phyloP scores from a whole-genome alignment of 176 grass and related monocot species.

The Musa beccarii region DNA sequence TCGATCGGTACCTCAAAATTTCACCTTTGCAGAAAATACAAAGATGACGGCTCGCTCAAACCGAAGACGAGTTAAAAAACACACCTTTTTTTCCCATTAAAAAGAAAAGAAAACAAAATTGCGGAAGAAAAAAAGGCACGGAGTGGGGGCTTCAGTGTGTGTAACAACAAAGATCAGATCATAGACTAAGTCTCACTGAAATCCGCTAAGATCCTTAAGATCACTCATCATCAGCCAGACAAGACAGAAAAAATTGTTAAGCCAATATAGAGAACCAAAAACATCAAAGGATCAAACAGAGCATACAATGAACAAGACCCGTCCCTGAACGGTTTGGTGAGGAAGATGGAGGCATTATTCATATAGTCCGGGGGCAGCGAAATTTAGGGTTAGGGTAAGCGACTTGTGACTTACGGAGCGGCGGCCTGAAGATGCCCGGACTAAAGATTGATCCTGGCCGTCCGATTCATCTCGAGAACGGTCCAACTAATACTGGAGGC shows the following conservation, averaged over 20 bases:
- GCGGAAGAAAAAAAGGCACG: neutral
- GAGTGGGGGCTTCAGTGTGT: slow-evolving; percentile 1
- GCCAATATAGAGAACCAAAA: neutral
- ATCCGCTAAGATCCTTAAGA: slow-evolving; percentile 9
- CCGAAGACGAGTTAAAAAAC: neutral
- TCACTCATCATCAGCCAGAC: slow-evolving; percentile 3
- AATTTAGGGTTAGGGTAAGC: neutral
- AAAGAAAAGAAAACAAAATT: no score
- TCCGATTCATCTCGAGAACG: neutral
- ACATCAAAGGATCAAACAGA: neutral
- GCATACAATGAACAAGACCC: neutral
- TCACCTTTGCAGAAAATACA: neutral
- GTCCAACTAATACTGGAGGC: no score
- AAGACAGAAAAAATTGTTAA: neutral
- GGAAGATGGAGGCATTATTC: neutral
- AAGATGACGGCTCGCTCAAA: no score
- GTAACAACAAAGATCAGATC: slow-evolving; percentile 11
- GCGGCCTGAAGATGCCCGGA: neutral
- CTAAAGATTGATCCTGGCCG: neutral
- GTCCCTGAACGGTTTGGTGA: no score
- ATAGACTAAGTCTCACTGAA: slow-evolving; percentile 5
- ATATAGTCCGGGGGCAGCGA: neutral
- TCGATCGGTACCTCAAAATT: neutral
- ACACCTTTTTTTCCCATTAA: neutral
- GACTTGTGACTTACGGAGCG: neutral